Evolutionary conservation across 208 protist species (phyloP), one percentile per base, ranked within the genome.

Genomic region (Angomonas ambiguus): DNA sequence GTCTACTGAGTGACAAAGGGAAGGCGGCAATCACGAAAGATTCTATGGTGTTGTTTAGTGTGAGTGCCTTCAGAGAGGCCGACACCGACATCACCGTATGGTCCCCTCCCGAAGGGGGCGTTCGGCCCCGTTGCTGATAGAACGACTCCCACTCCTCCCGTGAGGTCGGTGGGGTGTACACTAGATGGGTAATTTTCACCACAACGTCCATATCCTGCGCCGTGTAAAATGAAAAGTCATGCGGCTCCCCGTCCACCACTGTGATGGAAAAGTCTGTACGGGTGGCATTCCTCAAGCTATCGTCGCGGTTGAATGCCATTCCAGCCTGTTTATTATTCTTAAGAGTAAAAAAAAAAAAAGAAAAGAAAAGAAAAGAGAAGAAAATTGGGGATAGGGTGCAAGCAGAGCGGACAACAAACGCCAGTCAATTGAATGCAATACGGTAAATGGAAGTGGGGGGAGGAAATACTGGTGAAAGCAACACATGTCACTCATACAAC

Each of bases 171-270:
- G 88, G 88, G 4, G 80, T 80, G 74, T 92, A 95, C 42, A 72
- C 75, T 57, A 95, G 71, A 59, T 95, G 88, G 0, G 82, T 83
- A 25, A 95, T 63, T 27, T 77, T 76, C 22, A 95, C 80, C 1
- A 78, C 80, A 32, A 78, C 62, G 48, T 78, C 64, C 28, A 87
- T 57, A 65, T 95, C 74, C 38, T 91, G 82, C 25, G 76, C 41
- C 24, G 76, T 72, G 10, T 68, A 65, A 10, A 70, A 61, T 13
- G 79, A 70, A 63, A 91, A 94, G 48, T 71, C 53, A 70, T 81
- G 87, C 25, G 88, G 85, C 62, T 72, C 76, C 8, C 62, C 74
- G 10, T 92, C 82, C n/a, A 35, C 72, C 27, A 91, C 84, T 30
- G 79, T 76, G 0, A 80, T 82, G 18, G 74, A 64, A 62, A 92